Conservation (phyloP, 2,329 filamentous ascomycete species). For the Cercospora berteroae region DNA sequence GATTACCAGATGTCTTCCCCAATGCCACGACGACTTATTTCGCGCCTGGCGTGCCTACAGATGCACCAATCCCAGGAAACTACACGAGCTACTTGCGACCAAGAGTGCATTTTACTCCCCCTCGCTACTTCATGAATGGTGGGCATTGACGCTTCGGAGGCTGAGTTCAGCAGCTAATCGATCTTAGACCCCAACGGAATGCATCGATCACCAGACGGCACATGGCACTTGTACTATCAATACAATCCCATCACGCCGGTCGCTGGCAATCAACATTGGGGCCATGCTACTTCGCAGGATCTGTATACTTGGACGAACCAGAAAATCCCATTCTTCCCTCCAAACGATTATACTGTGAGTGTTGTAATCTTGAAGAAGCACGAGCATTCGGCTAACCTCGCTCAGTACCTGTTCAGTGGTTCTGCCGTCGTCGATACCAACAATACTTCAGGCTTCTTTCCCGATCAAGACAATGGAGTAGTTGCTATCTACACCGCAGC, state of each 20-base stretch:
- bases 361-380: not conserved
- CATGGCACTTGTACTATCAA: constrained; percentile 66
- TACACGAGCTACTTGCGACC: constrained; percentile 47
- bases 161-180: constrained; percentile 19
- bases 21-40: constrained; percentile 28
- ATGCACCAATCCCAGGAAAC: constrained; percentile 41
- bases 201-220: constrained; percentile 57
- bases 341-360: constrained; percentile 47
- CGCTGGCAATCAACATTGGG: constrained; percentile 55
- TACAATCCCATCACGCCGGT: constrained; percentile 53
- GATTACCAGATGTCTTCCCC: constrained; percentile 6
- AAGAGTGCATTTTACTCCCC: constrained; percentile 58
- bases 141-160: not conserved
- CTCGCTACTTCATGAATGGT: constrained; percentile 54
- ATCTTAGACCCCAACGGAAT: constrained; percentile 64
- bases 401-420: constrained; percentile 51
- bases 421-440: constrained; percentile 60
- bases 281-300: constrained; percentile 62
- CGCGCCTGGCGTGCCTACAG: constrained; percentile 34
- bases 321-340: constrained; percentile 60
- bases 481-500: constrained; percentile 59
- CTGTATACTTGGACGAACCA: constrained; percentile 66
- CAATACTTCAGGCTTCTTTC: constrained; percentile 67
- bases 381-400: not conserved
- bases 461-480: constrained; percentile 58